A percentile compares a stretch with the other conserved stretches of the same genome.
Conservation (phyloP, 2,329 filamentous ascomycete species). For the Xylaria sp. region DNA sequence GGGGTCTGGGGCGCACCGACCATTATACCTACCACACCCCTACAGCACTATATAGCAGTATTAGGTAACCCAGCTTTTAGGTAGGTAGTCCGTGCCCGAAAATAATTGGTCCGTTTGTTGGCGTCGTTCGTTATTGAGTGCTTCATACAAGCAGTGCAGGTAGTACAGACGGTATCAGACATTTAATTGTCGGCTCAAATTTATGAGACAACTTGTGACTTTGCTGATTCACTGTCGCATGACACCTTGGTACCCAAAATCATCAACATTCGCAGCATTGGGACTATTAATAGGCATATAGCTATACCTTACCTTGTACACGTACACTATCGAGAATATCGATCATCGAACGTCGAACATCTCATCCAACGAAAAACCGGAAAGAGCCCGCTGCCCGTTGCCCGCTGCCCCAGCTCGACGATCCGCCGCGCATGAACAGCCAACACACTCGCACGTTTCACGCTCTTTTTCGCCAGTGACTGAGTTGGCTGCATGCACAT, state of each 20-base stretch:
- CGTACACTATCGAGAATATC: slow-evolving; percentile 13
- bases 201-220: slow-evolving; percentile 13
- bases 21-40: neutral
- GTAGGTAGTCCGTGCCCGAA: neutral
- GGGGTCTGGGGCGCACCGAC: neutral
- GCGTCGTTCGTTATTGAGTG: slow-evolving; percentile 8
- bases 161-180: slow-evolving; percentile 5
- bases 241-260: slow-evolving; percentile 13
- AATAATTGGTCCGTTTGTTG: slow-evolving; percentile 19
- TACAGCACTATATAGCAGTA: slow-evolving; percentile 4
- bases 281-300: slow-evolving; percentile 23
- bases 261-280: neutral
- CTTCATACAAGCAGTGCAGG: neutral
- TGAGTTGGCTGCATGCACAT: neutral
- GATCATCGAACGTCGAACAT: slow-evolving; percentile 6
- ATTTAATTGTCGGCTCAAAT: slow-evolving; percentile 7
- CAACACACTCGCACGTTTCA: slow-evolving; percentile 26
- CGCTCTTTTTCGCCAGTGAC: slow-evolving; percentile 1
- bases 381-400: neutral
- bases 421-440: slow-evolving; percentile 28
- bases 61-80: neutral
- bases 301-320: neutral
- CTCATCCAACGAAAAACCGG: slow-evolving; percentile 1
- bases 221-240: slow-evolving; percentile 26
- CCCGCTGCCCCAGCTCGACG: slow-evolving; percentile 6